Conservation (phyloP, 176 grass and related monocot species). For the Ampelocalamus luodianensis region DNA sequence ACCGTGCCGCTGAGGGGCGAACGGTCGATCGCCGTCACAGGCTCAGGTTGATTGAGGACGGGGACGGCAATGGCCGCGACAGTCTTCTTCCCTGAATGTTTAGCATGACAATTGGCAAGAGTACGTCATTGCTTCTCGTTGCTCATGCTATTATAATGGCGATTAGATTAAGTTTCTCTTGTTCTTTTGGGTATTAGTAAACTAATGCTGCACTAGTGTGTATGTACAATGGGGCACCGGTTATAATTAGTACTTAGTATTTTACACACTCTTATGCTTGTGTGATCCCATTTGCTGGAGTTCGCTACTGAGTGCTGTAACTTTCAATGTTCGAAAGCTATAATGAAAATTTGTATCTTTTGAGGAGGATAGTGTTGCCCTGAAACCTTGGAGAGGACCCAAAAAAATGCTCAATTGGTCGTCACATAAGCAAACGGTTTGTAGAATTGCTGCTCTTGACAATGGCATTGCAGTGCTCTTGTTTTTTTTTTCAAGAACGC, state of each 20-base stretch:
- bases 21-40: background rate
- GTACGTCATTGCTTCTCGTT: background rate
- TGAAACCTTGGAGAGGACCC: too few relatives aligned
- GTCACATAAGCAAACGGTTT: too few relatives aligned
- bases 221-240: conserved; percentile 6
- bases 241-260: background rate
- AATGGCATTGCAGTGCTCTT: too few relatives aligned
- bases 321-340: too few relatives aligned
- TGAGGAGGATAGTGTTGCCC: too few relatives aligned
- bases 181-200: conserved; percentile 13
- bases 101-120: background rate
- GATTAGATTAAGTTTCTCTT: conserved; percentile 15
- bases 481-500: too few relatives aligned
- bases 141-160: conserved; percentile 1
- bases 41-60: background rate
- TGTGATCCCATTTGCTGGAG: background rate
- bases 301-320: too few relatives aligned
- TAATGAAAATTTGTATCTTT: too few relatives aligned
- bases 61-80: background rate
- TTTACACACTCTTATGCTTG: background rate
- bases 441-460: too few relatives aligned
- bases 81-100: background rate
- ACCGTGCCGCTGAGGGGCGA: conserved; percentile 39
- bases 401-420: too few relatives aligned
- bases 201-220: background rate